phyloP scores from a whole-genome alignment of 345 rosid species.

The Noccaea bulbosa region DNA sequence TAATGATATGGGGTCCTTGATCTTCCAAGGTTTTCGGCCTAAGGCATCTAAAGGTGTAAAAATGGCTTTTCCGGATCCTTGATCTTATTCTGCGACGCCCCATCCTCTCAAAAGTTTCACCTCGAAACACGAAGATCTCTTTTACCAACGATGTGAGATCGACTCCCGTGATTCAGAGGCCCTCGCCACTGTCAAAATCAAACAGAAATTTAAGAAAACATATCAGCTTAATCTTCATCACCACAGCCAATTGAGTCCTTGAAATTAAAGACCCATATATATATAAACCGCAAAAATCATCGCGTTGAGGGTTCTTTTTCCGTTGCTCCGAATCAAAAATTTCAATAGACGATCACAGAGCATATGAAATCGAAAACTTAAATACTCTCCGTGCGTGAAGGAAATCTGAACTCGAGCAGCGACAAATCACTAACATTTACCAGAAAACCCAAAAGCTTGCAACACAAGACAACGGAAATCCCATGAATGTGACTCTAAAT shows the following conservation, averaged over 20 bases:
- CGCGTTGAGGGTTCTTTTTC: background rate
- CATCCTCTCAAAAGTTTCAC: constrained; percentile 48
- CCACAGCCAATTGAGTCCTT: background rate
- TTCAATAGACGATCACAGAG: background rate
- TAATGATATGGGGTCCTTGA: constrained; percentile 37
- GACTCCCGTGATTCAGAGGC: constrained; percentile 28
- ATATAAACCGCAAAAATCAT: background rate
- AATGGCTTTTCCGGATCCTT: constrained; percentile 64
- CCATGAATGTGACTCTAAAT: constrained; percentile 16
- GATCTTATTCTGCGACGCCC: constrained; percentile 75
- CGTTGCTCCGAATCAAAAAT: background rate
- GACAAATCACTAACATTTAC: constrained; percentile 1
- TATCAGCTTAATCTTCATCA: constrained; percentile 13
- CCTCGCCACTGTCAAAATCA: constrained; percentile 30
- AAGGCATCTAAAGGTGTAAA: constrained; percentile 65
- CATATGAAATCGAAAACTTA: background rate
- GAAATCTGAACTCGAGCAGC: background rate
- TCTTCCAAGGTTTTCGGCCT: constrained; percentile 37
- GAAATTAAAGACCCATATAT: background rate
- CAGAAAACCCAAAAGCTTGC: constrained; percentile 36
- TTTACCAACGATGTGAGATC: constrained; percentile 1
- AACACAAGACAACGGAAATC: constrained; percentile 29
- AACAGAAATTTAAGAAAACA: constrained; percentile 5
- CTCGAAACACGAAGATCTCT: constrained; percentile 26
- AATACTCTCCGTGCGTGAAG: background rate